A percentile compares a stretch with the other conserved stretches of the same genome.
Conservation (phyloP, 805 yeast species). For the Saccharomycopsis lassenensis region DNA sequence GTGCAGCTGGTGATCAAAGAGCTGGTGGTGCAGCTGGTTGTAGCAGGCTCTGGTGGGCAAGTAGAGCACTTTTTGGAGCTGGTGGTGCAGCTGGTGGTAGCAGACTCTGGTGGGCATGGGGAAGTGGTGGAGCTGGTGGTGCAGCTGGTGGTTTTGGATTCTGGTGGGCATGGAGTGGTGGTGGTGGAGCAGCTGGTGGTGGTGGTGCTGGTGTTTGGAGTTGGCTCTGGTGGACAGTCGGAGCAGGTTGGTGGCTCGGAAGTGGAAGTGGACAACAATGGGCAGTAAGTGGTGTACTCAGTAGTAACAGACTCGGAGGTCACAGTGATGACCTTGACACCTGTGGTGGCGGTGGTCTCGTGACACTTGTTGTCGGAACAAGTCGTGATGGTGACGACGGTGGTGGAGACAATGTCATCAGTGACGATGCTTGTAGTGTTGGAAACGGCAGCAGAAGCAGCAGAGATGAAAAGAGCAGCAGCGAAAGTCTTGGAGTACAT, state of each 20-base stretch:
- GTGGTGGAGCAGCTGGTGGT: no score
- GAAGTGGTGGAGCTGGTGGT: neutral
- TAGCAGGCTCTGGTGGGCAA: no score
- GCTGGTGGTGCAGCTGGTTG: no score
- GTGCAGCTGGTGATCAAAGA: no score
- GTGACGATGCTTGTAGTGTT: conserved; percentile 13
- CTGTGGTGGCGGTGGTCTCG: conserved; percentile 20
- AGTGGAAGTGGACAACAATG: conserved; percentile 18
- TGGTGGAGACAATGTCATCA: conserved; percentile 19
- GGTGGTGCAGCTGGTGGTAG: no score
- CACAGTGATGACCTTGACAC: conserved; percentile 19
- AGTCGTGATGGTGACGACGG: conserved; percentile 24
- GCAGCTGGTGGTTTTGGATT: neutral
- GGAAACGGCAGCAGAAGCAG: conserved; percentile 10
- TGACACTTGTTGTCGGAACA: conserved; percentile 20
- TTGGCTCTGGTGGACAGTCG: conserved; percentile 3
- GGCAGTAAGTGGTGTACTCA: conserved; percentile 23
- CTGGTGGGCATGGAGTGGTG: conserved; percentile 1
- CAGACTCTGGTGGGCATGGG: no score
- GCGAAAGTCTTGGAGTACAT: conserved; percentile 15
- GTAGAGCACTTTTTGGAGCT: no score
- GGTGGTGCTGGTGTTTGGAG: no score
- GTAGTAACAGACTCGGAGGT: conserved; percentile 19
- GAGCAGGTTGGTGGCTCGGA: neutral
- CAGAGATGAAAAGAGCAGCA: conserved; percentile 12